Percentiles rank a stretch among this genome's conserved stretches.
These are phyloP conservation scores for Xylariales sp. DNA, from an alignment of 2,329 filamentous ascomycete species.

Conservation along the genomic window DNA sequence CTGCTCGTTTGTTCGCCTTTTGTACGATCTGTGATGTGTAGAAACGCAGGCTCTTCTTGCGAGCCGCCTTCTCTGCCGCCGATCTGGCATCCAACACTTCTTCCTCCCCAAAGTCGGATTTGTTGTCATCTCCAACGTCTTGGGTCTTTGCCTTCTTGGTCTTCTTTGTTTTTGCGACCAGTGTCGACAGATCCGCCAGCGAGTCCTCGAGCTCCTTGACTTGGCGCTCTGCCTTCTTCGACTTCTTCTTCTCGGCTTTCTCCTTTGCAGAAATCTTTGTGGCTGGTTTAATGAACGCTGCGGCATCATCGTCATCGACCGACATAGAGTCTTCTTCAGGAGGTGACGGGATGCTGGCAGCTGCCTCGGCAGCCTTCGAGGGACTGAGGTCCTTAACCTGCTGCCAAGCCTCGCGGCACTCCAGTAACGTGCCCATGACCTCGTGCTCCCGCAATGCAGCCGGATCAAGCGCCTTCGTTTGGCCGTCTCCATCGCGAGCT, in stretches of 20 bases:
- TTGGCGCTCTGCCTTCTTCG: constrained; percentile 31
- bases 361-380: constrained; percentile 25
- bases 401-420: constrained; percentile 77
- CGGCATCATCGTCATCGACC: constrained; percentile 28
- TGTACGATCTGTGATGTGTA: constrained; percentile 98
- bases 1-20: constrained; percentile 81
- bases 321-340: constrained; percentile 26
- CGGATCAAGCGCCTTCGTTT: constrained; percentile 62
- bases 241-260: constrained; percentile 22
- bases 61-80: constrained; percentile 79
- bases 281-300: constrained; percentile 13
- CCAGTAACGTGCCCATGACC: constrained; percentile 80
- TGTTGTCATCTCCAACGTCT: constrained; percentile 48
- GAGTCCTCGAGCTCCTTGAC: constrained; percentile 64
- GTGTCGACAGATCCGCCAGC: constrained; percentile 64
- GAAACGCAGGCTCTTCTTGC: constrained; percentile 91
- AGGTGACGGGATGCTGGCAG: constrained; percentile 14
- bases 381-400: constrained; percentile 63
- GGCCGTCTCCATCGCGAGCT: constrained; percentile 51
- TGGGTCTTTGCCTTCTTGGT: constrained; percentile 44
- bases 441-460: constrained; percentile 83
- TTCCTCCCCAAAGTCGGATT: constrained; percentile 96
- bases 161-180: constrained; percentile 45
- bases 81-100: constrained; percentile 71
- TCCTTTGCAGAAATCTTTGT: constrained; percentile 11